Evolutionary conservation across 352 stramenopile species (phyloP), one percentile per base, ranked within the genome.

Genomic region (Pelagophyceae sp.): DNA sequence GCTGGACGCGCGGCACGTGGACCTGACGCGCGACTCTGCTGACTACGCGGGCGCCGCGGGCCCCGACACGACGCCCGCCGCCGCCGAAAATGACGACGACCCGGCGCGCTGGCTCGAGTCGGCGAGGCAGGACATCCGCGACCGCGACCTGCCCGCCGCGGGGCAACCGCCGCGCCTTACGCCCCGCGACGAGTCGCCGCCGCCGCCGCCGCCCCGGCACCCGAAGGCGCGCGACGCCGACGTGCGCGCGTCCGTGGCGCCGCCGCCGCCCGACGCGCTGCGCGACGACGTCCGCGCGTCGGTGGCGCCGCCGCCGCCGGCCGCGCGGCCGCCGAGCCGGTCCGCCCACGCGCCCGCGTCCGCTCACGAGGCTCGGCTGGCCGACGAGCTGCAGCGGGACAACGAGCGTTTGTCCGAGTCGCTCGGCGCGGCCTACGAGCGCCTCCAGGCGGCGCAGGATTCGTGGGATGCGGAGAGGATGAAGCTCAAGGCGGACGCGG

Each of bases 331-430:
- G n/a, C n/a, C n/a, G n/a, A n/a, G n/a, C n/a, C n/a, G n/a, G n/a
- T n/a, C n/a, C n/a, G 45, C 45, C 11, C 45, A 11, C 45, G 45
- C 11, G 45, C 11, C 45, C 11, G 45, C 45, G 45, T 11, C 45
- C 11, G 23, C 45, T 11, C 23, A 71, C 5, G 38, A 25, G 15
- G 35, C 51, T 5, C 67, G 37, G 35, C 67, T 74, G 15, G 15
- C 35, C 15, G 67, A 3, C 15, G 35, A 74, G 67, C 38, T 74
- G 33, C 67, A 60, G 33, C 67, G 67, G 17, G 67, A 74, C 67
- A 74, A 74, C 67, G 67, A 74, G 33, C 33, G 67, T 0, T n/a
- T 74, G 2, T 11, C 6, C 1, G 67, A 33, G 33, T 50, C 67
- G 17, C 27, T 74, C 11, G 1, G 35, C 1, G 27, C 27, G 11